Conservation (phyloP, 2,329 filamentous ascomycete species). For the Coniella vitis region DNA sequence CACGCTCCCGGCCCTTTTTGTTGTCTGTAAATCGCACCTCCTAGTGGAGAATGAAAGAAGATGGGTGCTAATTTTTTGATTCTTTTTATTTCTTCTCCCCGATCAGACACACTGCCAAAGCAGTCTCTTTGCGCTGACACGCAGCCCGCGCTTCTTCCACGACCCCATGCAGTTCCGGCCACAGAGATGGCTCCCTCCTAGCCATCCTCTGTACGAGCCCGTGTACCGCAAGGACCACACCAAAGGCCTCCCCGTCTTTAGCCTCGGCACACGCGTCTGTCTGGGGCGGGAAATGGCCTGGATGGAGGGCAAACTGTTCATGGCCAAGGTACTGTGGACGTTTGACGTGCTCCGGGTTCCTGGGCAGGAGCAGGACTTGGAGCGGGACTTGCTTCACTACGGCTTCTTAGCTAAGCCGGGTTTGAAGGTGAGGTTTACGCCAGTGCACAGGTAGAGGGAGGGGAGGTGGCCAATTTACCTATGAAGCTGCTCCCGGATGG, state of each 20-base stretch:
- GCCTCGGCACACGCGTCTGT: slow-evolving; percentile 18
- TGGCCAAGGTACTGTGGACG: slow-evolving; percentile 20
- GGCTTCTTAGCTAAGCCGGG: too few relatives aligned
- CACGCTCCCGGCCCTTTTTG: too few relatives aligned
- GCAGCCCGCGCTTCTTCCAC: not conserved
- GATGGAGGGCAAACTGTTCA: slow-evolving; percentile 16
- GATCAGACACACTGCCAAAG: slow-evolving; percentile 4
- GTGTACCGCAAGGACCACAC: not conserved
- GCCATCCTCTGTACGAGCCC: not conserved
- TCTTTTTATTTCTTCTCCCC: too few relatives aligned
- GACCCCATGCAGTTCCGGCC: not conserved
- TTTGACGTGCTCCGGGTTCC: slow-evolving; percentile 16
- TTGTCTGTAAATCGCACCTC: too few relatives aligned
- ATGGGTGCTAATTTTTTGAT: too few relatives aligned
- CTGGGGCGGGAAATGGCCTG: slow-evolving; percentile 17
- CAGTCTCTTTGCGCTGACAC: not conserved
- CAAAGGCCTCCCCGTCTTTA: slow-evolving; percentile 16
- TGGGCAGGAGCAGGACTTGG: not conserved
- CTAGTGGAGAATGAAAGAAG: too few relatives aligned
- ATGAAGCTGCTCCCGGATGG: too few relatives aligned
- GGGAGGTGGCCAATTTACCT: too few relatives aligned
- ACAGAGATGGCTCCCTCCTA: not conserved
- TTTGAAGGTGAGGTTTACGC: too few relatives aligned
- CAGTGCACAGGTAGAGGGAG: too few relatives aligned
- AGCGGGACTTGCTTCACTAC: slow-evolving; percentile 1